Percentiles rank a stretch among this genome's conserved stretches.
Evolutionary conservation across 2,329 filamentous ascomycete species (phyloP).

Genomic region (Claviceps pusilla): DNA sequence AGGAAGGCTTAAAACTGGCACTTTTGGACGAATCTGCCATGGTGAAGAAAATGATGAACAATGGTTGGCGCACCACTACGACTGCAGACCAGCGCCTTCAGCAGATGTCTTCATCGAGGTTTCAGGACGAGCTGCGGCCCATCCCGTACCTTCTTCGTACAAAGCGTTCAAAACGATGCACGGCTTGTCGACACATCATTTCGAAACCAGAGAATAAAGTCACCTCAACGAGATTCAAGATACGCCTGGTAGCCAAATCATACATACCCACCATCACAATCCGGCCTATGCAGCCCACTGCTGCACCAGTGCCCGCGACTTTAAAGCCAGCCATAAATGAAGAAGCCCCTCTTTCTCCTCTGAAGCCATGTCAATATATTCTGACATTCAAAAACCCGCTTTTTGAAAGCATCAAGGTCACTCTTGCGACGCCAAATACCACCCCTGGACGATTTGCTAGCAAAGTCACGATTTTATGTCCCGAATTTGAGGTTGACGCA

Average conservation of each 20-base stretch:
- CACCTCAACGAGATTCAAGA: conserved; percentile 76
- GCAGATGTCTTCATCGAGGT: conserved; percentile 42
- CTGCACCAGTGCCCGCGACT: conserved; percentile 19
- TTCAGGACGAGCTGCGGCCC: conserved; percentile 62
- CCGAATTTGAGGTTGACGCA: conserved; percentile 83
- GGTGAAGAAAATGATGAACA: conserved; percentile 42
- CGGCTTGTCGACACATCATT: conserved; percentile 84
- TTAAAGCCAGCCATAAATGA: conserved; percentile 17
- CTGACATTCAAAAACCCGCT: conserved; percentile 87
- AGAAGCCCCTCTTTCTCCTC: conserved; percentile 33
- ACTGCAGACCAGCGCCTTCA: conserved; percentile 32
- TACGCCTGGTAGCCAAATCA: conserved; percentile 73
- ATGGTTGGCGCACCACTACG: conserved; percentile 50
- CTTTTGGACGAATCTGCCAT: conserved; percentile 45
- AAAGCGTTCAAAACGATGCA: conserved; percentile 87
- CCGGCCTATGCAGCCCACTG: conserved; percentile 38
- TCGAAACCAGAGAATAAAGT: conserved; percentile 89
- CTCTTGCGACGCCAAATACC: conserved; percentile 65
- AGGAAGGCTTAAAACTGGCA: conserved; percentile 57
- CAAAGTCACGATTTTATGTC: conserved; percentile 82
- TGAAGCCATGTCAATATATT: conserved; percentile 60
- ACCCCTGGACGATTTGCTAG: conserved; percentile 65
- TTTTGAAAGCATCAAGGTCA: conserved; percentile 79
- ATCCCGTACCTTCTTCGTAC: conserved; percentile 72
- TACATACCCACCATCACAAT: conserved; percentile 77